phyloP scores from a whole-genome alignment of 1,284 basidiomycete species.

The Naganishia sp. region DNA sequence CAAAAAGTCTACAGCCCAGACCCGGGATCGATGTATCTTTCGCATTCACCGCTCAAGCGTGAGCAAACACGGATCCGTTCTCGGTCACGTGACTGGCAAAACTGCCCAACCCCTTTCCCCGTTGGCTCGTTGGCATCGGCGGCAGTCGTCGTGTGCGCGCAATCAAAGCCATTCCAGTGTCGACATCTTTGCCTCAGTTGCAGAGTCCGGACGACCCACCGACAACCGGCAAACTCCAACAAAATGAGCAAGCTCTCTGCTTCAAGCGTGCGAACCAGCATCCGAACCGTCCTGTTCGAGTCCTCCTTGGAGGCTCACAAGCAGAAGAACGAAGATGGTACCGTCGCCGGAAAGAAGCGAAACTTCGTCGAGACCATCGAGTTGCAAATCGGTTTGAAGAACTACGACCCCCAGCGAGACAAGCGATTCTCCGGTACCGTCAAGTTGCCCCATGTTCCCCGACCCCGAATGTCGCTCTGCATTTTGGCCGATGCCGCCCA shows the following conservation, averaged over 20 bases:
- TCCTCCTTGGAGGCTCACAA: slow-evolving; percentile 55
- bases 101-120: too few species aligned
- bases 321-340: slow-evolving; percentile 49
- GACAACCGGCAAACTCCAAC: slow-evolving; percentile 30
- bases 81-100: too few species aligned
- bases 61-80: too few species aligned
- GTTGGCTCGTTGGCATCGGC: background rate
- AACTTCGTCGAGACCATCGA: slow-evolving; percentile 83
- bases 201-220: slow-evolving; percentile 23
- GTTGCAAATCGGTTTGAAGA: slow-evolving; percentile 95
- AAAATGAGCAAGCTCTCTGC: slow-evolving; percentile 75
- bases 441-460: slow-evolving; percentile 94
- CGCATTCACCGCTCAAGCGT: too few species aligned
- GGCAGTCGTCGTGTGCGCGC: background rate
- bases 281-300: slow-evolving; percentile 77
- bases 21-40: too few species aligned
- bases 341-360: slow-evolving; percentile 58
- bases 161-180: too few species aligned
- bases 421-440: slow-evolving; percentile 78
- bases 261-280: slow-evolving; percentile 96
- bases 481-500: slow-evolving; percentile 99
- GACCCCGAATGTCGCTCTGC: slow-evolving; percentile 98
- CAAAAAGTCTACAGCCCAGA: too few species aligned
- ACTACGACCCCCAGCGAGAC: slow-evolving; percentile 59
- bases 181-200: background rate